These are phyloP conservation scores for Fusarium brevicatenulatum DNA, from an alignment of 2,329 filamentous ascomycete genomes.

Conservation along the genomic window DNA sequence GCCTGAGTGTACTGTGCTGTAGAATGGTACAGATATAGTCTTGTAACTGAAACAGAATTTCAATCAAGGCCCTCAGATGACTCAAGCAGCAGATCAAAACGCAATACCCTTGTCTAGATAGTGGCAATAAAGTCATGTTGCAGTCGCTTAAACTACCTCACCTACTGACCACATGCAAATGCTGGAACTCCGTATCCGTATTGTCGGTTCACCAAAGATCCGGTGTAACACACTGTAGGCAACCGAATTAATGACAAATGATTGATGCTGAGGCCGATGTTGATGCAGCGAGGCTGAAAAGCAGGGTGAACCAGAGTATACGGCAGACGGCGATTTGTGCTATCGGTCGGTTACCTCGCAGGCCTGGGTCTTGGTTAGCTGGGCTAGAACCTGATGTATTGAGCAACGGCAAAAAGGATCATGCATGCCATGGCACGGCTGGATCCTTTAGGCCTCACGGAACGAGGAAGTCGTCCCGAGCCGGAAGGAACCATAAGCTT, in stretches of 20 bases:
- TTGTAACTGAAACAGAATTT: neutral
- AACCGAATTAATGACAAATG: constrained; percentile 15
- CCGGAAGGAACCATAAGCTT: constrained; percentile 23
- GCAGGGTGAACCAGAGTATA: neutral
- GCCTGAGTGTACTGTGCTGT: neutral
- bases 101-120: constrained; percentile 23
- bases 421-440: constrained; percentile 20
- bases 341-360: neutral
- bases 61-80: constrained; percentile 13
- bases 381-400: neutral
- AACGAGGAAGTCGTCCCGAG: constrained; percentile 21
- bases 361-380: neutral
- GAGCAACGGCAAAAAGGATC: neutral
- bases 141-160: constrained; percentile 13
- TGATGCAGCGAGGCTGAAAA: constrained; percentile 20
- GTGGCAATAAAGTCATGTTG: constrained; percentile 19
- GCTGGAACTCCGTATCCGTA: constrained; percentile 11
- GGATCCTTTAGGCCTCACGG: neutral
- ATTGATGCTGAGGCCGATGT: neutral
- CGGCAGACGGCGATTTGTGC: neutral
- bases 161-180: constrained; percentile 8
- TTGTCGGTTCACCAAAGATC: constrained; percentile 9
- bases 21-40: neutral
- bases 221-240: neutral
- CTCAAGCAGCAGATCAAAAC: constrained; percentile 2